Base-by-base conservation (phyloP, 2,329 filamentous ascomycete genomes). In the Fusarium pseudoanthophilum region DNA sequence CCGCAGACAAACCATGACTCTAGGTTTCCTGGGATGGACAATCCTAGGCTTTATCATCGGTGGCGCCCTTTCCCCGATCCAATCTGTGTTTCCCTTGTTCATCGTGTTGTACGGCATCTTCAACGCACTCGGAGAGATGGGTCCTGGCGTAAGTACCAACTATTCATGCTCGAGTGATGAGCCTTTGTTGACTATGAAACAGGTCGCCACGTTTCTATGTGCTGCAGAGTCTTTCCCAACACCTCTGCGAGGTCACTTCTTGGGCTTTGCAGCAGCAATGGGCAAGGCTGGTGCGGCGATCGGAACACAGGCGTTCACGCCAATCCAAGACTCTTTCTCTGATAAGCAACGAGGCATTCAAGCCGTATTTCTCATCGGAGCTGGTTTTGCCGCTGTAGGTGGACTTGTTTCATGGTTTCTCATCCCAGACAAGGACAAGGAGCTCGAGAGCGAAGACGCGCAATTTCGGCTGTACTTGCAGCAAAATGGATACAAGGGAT, bases 21-120 rank as follows among this genome's bases (percentile, higher is more conserved):
- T 65, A 3, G 62, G 62, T 0, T 65, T 61, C 7, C 32, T 40
- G 1, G 39, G 24, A 1, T 49, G 49, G 62, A 49, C 62, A 0
- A 30, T 65, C 7, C 40, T 65, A 1, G 62, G 62, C 5, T 63
- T 65, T 0, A 28, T 65, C 0, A 30, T 63, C 1, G 62, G 62
- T 4, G 62, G 62, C 2, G 58, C 62, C 0, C 42, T 40, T n/a
- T 42, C 49, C 15, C 34, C 42, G 5, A 65, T 65, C 13, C 62
- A 65, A 21, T 53, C 49, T 4, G 48, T 63, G 0, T 63, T 65
- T 0, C 62, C 62, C 1, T 24, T 65, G 5, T 63, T 65, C n/a
- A 24, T 65, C 1, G 62, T 65, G 3, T 16, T 65, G 0, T 65
- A 63, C 11, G 62, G 62, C 5, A 63, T 65, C n/a, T 65, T 65